Evolutionary conservation across 2,329 filamentous ascomycete species (phyloP).

Genomic region (Camptophora hylomeconis): DNA sequence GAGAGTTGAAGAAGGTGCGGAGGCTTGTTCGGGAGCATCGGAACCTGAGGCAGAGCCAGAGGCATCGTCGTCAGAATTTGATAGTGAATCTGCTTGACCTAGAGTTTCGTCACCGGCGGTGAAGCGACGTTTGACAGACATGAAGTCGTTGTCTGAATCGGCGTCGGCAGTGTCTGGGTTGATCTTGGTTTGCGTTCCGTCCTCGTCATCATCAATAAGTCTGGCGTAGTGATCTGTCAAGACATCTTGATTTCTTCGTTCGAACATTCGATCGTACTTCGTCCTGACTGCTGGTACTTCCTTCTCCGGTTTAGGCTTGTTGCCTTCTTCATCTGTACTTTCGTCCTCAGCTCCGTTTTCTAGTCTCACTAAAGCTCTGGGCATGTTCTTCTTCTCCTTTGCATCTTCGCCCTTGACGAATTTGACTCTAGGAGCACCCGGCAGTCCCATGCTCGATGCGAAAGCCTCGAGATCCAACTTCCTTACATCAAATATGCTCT

Average conservation of each 20-base stretch:
- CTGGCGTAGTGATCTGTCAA: constrained; percentile 88
- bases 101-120: constrained; percentile 51
- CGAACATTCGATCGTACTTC: constrained; percentile 97
- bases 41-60: neutral
- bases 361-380: constrained; percentile 50
- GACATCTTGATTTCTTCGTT: constrained; percentile 89
- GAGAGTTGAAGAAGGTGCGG: constrained; percentile 17
- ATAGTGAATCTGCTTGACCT: constrained; percentile 22
- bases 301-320: constrained; percentile 37
- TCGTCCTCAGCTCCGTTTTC: constrained; percentile 44
- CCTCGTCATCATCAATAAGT: constrained; percentile 53
- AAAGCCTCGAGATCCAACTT: constrained; percentile 75
- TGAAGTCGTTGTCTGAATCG: constrained; percentile 66
- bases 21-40: constrained; percentile 18
- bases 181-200: constrained; percentile 21
- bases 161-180: constrained; percentile 31
- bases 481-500: constrained; percentile 76
- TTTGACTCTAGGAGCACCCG: constrained; percentile 83
- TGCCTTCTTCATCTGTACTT: constrained; percentile 33
- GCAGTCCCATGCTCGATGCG: constrained; percentile 72
- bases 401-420: constrained; percentile 77
- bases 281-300: constrained; percentile 68
- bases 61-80: constrained; percentile 1
- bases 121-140: constrained; percentile 80
- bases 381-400: constrained; percentile 77